Percentiles rank a stretch among this genome's conserved stretches.
phyloP scores from a whole-genome alignment of 2,329 filamentous ascomycete genomes.

The Penicillium hesseltinei region DNA sequence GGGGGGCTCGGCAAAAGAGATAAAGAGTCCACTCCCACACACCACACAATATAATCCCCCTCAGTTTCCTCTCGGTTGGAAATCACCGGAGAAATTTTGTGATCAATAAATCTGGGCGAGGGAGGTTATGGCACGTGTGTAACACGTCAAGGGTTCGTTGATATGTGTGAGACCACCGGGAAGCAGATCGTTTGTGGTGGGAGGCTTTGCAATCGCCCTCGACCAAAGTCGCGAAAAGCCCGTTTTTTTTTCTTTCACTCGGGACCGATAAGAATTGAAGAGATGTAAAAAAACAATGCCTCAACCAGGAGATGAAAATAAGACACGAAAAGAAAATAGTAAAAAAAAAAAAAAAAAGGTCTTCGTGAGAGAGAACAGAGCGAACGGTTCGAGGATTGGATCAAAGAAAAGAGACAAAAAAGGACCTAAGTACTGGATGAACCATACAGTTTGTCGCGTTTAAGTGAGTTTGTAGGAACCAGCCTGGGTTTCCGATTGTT shows the following conservation, averaged over 20 bases:
- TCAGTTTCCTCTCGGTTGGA: slow-evolving; percentile 3
- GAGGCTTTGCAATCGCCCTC: slow-evolving; percentile 4
- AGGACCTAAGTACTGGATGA: neutral
- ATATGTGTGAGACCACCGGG: slow-evolving; percentile 1
- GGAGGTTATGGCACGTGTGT: neutral
- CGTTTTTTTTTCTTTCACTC: slow-evolving; percentile 3
- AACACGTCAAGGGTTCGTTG: slow-evolving; percentile 1
- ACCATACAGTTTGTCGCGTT: neutral
- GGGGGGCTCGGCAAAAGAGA: slow-evolving; percentile 11
- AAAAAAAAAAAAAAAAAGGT: slow-evolving; percentile 4
- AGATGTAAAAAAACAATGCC: slow-evolving; percentile 11
- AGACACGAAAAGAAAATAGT: slow-evolving; percentile 6
- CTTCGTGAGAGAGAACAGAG: slow-evolving; percentile 3
- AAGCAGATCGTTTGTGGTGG: slow-evolving; percentile 3
- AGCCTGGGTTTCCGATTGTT: slow-evolving; percentile 24
- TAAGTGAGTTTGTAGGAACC: slow-evolving; percentile 17
- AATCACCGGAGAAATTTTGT: neutral
- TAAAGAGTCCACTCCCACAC: slow-evolving; percentile 10
- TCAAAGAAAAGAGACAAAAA: slow-evolving; percentile 7
- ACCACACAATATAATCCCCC: slow-evolving; percentile 11
- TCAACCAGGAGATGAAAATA: slow-evolving; percentile 14
- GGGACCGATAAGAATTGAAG: slow-evolving; percentile 2
- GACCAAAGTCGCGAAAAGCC: slow-evolving; percentile 6
- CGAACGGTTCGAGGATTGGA: slow-evolving; percentile 2
- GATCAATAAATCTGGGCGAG: neutral